Base-by-base conservation (phyloP, 2,329 filamentous ascomycete species). In the Ophiostoma montium region DNA sequence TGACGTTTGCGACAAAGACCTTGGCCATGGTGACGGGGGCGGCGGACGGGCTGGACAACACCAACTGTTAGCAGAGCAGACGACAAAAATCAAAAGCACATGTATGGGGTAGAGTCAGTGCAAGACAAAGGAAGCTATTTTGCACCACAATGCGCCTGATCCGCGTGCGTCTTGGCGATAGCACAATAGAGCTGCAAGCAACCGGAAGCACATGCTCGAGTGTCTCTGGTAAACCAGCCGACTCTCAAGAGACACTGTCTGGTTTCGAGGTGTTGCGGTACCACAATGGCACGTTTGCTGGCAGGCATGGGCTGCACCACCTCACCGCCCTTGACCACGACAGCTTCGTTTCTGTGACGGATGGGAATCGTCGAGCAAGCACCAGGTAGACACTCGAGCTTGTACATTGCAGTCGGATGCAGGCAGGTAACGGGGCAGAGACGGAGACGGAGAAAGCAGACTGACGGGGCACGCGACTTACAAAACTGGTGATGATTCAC, bases 1-100 rank as follows among this genome's bases (percentile, higher is more conserved):
- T 98, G 67, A 96, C 89, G 61, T 81, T 84, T 63, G 82, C 78
- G 64, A 79, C 66, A 59, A 77, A 76, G 48, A 66, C 65, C 63
- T 74, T 75, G 51, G 65, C 68, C 71, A 75, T 72, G 60, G 50
- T 67, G 60, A 49, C 23, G 27, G n/a, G 39, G 16, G 39, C 23
- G 9, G 21, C n/a, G 18, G 15, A 12, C 9, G 13, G 35, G 21
- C 18, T n/a, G 23, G 7, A 32, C 27, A 23, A 18, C 33, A 27
- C 5, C 23, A 27, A 27, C 23, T 4, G 23, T 27, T 27, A 27
- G 42, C 8, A 15, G 31, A 21, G 10, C n/a, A n/a, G n/a, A n/a
- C n/a, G n/a, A n/a, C n/a, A n/a, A n/a, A n/a, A n/a, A n/a, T n/a
- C n/a, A n/a, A n/a, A n/a, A n/a, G n/a, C n/a, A n/a, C n/a, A n/a